Percentiles rank a stretch among this genome's conserved stretches.
phyloP scores from a whole-genome alignment of 1,139 yeast genomes.

The Nakaseomyces glabratus region DNA sequence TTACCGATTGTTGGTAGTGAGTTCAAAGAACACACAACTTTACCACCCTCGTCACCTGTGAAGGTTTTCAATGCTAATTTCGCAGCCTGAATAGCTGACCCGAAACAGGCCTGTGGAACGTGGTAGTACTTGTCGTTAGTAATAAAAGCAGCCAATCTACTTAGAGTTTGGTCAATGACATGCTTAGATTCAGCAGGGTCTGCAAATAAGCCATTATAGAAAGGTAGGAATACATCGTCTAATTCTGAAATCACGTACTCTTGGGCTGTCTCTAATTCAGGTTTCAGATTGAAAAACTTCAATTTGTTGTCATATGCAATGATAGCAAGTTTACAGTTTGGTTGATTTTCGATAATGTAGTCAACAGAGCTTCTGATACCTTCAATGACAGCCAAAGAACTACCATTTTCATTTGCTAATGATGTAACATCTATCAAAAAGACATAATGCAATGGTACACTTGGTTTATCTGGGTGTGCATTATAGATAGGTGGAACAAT shows the following conservation, averaged over 20 bases:
- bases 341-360: constrained; percentile 28
- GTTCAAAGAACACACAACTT: constrained; percentile 60
- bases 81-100: constrained; percentile 70
- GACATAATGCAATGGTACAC: constrained; percentile 55
- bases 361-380: constrained; percentile 49
- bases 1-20: constrained; percentile 78
- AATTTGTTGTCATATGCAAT: constrained; percentile 68
- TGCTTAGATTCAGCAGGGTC: constrained; percentile 59
- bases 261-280: constrained; percentile 50
- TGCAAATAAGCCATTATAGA: constrained; percentile 68
- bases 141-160: constrained; percentile 45
- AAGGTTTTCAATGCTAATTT: constrained; percentile 49
- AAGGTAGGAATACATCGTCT: constrained; percentile 76
- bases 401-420: constrained; percentile 53
- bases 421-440: constrained; percentile 74
- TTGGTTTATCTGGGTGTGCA: constrained; percentile 35
- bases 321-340: constrained; percentile 51
- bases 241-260: constrained; percentile 63
- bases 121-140: constrained; percentile 36
- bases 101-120: constrained; percentile 66
- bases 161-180: constrained; percentile 61
- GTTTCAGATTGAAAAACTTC: constrained; percentile 64
- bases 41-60: constrained; percentile 62
- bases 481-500: constrained; percentile 69
- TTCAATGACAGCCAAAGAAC: constrained; percentile 49